Conservation (phyloP, 371 early-diverging fungal species). For the Apophysomyces ossiformis region DNA sequence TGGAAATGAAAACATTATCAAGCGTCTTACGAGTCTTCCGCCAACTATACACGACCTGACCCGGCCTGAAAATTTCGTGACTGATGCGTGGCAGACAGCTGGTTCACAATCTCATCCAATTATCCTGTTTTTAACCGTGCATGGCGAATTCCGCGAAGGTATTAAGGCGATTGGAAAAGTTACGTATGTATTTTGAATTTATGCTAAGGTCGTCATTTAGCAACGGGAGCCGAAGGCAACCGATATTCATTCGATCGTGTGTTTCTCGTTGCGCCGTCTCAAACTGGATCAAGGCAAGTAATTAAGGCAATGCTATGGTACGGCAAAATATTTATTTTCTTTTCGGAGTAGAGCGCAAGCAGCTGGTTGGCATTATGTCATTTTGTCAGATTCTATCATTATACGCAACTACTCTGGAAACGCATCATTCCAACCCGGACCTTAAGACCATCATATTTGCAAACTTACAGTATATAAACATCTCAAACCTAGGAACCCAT, state of each 20-base stretch:
- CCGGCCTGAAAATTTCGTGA: constrained; percentile 45
- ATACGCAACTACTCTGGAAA: constrained; percentile 33
- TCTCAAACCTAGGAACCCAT: neutral
- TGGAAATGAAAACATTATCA: constrained; percentile 35
- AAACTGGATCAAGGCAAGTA: constrained; percentile 51
- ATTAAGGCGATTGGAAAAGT: neutral
- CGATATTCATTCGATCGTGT: constrained; percentile 57
- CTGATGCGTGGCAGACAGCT: constrained; percentile 62
- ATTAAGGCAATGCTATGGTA: neutral
- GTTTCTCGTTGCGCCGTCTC: constrained; percentile 59
- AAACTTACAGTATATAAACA: constrained; percentile 1
- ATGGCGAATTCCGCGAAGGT: constrained; percentile 62
- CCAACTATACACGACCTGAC: constrained; percentile 51
- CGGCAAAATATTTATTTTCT: neutral
- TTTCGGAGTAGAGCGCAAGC: constrained; percentile 38
- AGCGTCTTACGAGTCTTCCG: constrained; percentile 50
- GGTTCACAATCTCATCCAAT: constrained; percentile 34
- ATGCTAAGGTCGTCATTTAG: neutral
- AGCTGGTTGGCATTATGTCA: constrained; percentile 58
- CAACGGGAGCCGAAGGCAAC: constrained; percentile 24
- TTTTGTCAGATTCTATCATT: constrained; percentile 56
- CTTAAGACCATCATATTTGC: constrained; percentile 9
- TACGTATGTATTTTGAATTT: no score
- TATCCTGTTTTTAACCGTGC: constrained; percentile 51
- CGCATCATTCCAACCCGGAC: constrained; percentile 2